Evolutionary conservation across 2,329 filamentous ascomycete species (phyloP), one percentile per base, ranked within the genome.

Genomic region (Fusarium zealandicum): DNA sequence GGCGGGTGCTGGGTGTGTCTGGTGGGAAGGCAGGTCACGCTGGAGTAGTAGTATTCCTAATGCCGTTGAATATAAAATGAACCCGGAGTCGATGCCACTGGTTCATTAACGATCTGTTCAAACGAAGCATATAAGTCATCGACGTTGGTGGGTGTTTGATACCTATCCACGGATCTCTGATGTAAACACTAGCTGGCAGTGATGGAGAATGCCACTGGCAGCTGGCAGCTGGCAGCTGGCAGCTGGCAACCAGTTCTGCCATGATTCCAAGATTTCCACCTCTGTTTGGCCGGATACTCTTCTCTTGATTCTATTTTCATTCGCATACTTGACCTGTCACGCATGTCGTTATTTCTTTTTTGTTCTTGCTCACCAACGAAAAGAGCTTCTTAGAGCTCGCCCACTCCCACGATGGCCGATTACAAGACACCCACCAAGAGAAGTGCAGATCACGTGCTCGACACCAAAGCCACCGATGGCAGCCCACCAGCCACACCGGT

Each of bases 41-140:
- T 41, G 50, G 54, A 57, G 52, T 58, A 57, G 52, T 58, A 45
- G 45, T 61, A 63, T 55, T 43, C 40, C 46, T 59, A 55, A 64
- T 66, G 56, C 54, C 44, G 62, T 66, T 68, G 64, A 68, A 67
- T 64, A 64, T 57, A 59, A 55, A 28, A 50, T 44, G 59, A 50
- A 46, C 30, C 33, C 14, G 7, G 31, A 22, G 12, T 16, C 22
- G 42, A 27, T 30, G 8, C 9, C 11, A 37, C 25, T 33, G 11
- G 13, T 11, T 20, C 17, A 41, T 31, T 13, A 25, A 39, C 13
- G 11, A 20, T 11, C 7, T 22, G 6, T 8, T 5, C 25, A 10
- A 25, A 7, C 6, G 8, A 9, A 25, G 22, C 8, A 25, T 25
- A 25, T 9, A 25, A 25, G 6, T 25, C 9, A 9, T 25, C 3